Percentiles rank a stretch among this genome's conserved stretches.
These are phyloP conservation scores for Amphibolis antarctica DNA, from an alignment of 106 monocot species.

Conservation along the genomic window DNA sequence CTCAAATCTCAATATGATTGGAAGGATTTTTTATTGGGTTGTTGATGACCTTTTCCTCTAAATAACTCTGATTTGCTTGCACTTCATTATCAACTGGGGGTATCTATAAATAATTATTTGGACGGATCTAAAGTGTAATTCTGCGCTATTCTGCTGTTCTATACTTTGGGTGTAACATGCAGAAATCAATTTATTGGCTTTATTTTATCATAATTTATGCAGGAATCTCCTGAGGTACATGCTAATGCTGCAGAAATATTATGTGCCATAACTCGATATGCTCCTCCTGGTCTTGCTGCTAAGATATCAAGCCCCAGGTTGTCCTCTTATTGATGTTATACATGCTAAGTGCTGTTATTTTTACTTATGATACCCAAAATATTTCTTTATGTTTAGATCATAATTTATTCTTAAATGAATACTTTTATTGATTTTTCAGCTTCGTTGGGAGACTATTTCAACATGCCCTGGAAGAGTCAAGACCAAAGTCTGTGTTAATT, in stretches of 20 bases:
- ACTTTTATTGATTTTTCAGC: conserved; percentile 9
- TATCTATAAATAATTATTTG: no score
- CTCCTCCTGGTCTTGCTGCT: conserved; percentile 33
- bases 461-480: conserved; percentile 18
- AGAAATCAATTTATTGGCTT: background rate
- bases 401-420: background rate
- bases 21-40: no score
- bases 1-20: no score
- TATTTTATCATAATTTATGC: conserved; percentile 2
- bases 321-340: background rate
- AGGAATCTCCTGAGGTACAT: conserved; percentile 70
- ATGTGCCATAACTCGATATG: conserved; percentile 52
- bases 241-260: conserved; percentile 75
- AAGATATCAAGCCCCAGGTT: conserved; percentile 23
- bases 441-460: conserved; percentile 17
- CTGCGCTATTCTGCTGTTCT: background rate
- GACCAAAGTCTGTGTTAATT: conserved; percentile 17
- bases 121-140: no score
- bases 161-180: background rate
- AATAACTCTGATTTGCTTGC: no score
- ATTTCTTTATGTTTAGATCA: background rate
- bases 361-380: no score
- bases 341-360: no score
- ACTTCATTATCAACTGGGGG: no score
- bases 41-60: no score